Conservation (phyloP, 2,329 filamentous ascomycete species). For the Calonectria pseudoreteaudii region DNA sequence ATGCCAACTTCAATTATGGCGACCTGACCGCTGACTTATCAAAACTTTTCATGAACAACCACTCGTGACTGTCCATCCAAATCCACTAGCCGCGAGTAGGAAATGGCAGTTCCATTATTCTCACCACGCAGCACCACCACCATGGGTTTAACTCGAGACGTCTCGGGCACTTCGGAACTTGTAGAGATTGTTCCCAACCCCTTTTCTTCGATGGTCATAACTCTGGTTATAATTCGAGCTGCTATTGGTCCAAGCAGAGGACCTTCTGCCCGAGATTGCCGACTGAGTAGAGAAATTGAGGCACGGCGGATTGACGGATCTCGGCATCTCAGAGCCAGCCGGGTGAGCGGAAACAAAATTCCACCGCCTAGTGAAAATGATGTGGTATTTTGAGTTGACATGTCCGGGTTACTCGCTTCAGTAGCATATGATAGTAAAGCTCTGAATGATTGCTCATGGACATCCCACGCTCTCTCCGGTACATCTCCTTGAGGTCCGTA, state of each 20-base stretch:
- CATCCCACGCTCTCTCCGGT: neutral
- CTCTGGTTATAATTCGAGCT: neutral
- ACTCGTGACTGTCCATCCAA: neutral
- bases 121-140: neutral
- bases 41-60: neutral
- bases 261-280: neutral
- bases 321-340: neutral
- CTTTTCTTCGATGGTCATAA: neutral
- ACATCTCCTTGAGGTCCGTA: neutral
- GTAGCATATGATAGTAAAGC: neutral
- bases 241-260: neutral
- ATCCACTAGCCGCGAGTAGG: neutral
- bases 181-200: neutral
- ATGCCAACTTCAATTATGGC: neutral
- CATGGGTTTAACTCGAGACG: neutral
- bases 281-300: neutral
- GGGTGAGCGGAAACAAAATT: neutral
- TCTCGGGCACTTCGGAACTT: neutral
- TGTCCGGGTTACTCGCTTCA: neutral
- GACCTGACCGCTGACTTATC: neutral
- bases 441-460: neutral
- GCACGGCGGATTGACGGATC: neutral
- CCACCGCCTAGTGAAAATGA: neutral
- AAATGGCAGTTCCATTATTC: neutral
- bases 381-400: neutral